phyloP scores from a whole-genome alignment of 139 green algal species.

The Micractinium sp. region DNA sequence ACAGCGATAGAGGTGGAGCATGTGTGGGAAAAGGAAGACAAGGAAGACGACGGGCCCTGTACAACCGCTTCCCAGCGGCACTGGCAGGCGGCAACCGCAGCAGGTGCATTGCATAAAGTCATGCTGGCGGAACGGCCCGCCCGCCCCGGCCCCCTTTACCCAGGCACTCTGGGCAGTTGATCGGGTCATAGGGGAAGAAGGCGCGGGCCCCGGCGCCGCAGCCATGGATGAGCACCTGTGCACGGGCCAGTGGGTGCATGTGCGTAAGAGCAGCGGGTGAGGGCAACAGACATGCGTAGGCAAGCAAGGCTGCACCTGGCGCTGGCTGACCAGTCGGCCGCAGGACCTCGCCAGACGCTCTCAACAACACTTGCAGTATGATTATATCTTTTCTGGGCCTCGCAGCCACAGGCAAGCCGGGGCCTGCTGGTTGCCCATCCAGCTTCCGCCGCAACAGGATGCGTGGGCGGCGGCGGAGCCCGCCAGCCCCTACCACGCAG shows the following conservation, averaged over 20 bases:
- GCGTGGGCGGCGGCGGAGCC: neutral
- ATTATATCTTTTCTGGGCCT: neutral
- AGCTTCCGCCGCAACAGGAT: neutral
- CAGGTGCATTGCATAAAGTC: neutral
- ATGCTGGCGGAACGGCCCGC: neutral
- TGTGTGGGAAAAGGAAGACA: no score
- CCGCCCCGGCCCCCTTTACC: neutral
- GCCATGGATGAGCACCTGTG: slow-evolving; percentile 1
- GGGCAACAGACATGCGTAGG: neutral
- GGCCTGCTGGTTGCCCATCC: neutral
- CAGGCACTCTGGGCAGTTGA: neutral
- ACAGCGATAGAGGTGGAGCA: neutral
- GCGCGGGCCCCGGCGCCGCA: neutral
- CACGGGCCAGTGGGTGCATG: neutral
- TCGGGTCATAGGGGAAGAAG: neutral
- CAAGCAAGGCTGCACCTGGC: neutral
- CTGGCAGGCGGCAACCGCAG: neutral
- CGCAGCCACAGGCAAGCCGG: neutral
- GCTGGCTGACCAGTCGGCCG: neutral
- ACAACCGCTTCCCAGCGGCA: neutral
- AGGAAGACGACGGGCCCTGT: no score
- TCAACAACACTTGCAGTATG: neutral
- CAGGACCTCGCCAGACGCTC: neutral
- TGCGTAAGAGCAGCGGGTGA: no score
- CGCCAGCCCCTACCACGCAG: neutral